A percentile compares a stretch with the other conserved stretches of the same genome.
Evolutionary conservation across 257 asterid genomes (phyloP).

Genomic region (Jacaranda mimosifolia): DNA sequence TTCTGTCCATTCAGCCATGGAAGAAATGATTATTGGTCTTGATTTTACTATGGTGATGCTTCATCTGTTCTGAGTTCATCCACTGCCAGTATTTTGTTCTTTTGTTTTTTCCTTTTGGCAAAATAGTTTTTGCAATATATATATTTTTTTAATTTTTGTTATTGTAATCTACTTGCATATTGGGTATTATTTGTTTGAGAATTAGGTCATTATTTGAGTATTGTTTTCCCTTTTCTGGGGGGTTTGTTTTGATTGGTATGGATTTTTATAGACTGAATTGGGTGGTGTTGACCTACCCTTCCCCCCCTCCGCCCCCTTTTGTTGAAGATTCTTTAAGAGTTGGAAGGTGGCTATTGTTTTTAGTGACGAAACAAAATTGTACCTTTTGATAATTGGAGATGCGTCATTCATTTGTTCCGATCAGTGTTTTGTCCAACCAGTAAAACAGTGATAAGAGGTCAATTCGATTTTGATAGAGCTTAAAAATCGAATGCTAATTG

Average conservation of each 20-base stretch:
- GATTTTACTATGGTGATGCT: background rate
- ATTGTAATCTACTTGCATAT: background rate
- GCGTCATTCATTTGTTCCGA: background rate
- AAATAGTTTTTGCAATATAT: background rate
- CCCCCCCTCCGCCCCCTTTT: background rate
- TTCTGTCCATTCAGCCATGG: slow-evolving; percentile 70
- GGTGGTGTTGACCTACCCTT: background rate
- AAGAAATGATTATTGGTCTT: slow-evolving; percentile 7
- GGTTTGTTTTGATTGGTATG: background rate
- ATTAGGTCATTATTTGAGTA: slow-evolving; percentile 11
- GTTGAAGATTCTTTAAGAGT: background rate
- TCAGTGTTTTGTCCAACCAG: too few relatives aligned
- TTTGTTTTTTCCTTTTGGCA: background rate
- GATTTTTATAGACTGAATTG: background rate
- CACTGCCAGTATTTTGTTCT: background rate
- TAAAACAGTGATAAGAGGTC: too few relatives aligned
- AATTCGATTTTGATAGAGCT: too few relatives aligned
- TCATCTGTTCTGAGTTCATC: background rate
- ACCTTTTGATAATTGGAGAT: background rate
- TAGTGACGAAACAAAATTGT: slow-evolving; percentile 10
- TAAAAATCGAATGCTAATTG: too few relatives aligned
- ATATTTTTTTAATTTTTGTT: slow-evolving; percentile 6
- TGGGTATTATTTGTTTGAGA: slow-evolving; percentile 24
- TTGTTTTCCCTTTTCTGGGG: background rate
- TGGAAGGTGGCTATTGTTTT: slow-evolving; percentile 24